A percentile compares a stretch with the other conserved stretches of the same genome.
These are phyloP conservation scores for Termitomyces sp. DNA, from an alignment of 1,284 basidiomycete species.

Conservation along the genomic window DNA sequence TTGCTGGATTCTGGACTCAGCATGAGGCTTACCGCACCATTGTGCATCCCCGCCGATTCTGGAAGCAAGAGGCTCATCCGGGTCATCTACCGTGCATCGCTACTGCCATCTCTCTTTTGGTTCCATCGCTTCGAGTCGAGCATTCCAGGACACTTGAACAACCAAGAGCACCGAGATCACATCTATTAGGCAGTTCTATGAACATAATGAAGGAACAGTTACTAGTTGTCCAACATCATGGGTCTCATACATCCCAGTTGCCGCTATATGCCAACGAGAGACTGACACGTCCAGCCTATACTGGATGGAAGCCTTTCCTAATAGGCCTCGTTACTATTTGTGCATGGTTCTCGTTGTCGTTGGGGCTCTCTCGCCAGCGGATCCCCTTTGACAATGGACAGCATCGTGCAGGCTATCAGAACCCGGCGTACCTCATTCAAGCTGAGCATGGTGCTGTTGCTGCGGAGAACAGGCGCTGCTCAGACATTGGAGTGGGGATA, in stretches of 20 bases:
- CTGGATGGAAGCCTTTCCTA: slow-evolving; percentile 8
- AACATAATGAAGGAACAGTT: neutral
- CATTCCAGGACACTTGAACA: too few species aligned
- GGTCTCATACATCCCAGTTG: neutral
- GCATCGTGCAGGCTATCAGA: slow-evolving; percentile 25
- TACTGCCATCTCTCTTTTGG: too few species aligned
- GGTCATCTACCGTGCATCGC: too few species aligned
- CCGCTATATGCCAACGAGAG: neutral
- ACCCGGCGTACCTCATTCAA: slow-evolving; percentile 71
- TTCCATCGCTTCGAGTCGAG: too few species aligned
- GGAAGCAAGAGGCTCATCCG: too few species aligned
- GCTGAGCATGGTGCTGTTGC: slow-evolving; percentile 82
- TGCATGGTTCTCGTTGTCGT: slow-evolving; percentile 1
- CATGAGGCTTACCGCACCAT: too few species aligned
- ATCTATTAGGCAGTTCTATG: neutral
- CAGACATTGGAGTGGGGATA: slow-evolving; percentile 73
- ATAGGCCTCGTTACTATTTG: slow-evolving; percentile 2
- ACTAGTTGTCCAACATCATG: neutral
- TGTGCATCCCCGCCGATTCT: too few species aligned
- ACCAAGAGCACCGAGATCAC: too few species aligned
- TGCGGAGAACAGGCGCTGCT: slow-evolving; percentile 80
- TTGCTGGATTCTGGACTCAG: too few species aligned
- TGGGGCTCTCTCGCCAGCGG: neutral
- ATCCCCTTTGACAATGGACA: neutral
- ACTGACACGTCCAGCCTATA: neutral